A percentile compares a stretch with the other conserved stretches of the same genome.
Evolutionary conservation across 2,329 filamentous ascomycete genomes (phyloP).

Genomic region (Paecilomyces sp.): DNA sequence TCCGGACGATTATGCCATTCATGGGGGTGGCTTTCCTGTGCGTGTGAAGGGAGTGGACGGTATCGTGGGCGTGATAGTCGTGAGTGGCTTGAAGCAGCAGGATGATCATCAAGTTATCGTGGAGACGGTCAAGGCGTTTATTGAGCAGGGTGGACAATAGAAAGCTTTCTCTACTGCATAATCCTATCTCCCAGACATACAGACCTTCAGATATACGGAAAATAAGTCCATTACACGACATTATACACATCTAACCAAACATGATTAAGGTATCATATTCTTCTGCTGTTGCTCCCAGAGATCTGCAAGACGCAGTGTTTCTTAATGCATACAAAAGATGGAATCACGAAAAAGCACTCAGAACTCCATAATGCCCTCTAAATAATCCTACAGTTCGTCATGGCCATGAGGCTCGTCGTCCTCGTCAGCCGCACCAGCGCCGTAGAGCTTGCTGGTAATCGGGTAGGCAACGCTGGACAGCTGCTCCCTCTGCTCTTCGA

Average conservation of each 20-base stretch:
- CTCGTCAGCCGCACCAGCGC: conserved; percentile 55
- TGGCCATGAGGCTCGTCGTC: conserved; percentile 65
- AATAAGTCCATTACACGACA: neutral
- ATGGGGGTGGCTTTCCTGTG: conserved; percentile 70
- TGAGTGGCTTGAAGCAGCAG: conserved; percentile 68
- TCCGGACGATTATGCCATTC: conserved; percentile 62
- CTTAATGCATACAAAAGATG: conserved; percentile 9
- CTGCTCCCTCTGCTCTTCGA: conserved; percentile 99
- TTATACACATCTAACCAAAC: conserved; percentile 2
- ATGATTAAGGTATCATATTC: neutral
- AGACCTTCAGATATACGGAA: neutral
- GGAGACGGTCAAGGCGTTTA: conserved; percentile 55
- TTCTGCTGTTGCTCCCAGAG: neutral
- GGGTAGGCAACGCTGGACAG: conserved; percentile 93
- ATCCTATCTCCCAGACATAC: neutral
- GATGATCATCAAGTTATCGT: conserved; percentile 72
- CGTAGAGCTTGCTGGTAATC: conserved; percentile 97
- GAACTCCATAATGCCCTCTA: conserved; percentile 27
- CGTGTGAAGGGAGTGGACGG: conserved; percentile 68
- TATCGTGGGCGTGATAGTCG: conserved; percentile 65
- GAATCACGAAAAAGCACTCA: conserved; percentile 16
- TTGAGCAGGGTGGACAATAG: conserved; percentile 12
- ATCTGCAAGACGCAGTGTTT: neutral
- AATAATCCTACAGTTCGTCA: conserved; percentile 66
- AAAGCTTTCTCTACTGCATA: neutral